Evolutionary conservation across 768 basidiomycete species (phyloP), one percentile per base, ranked within the genome.

Genomic region (Tephrocybe rancida): DNA sequence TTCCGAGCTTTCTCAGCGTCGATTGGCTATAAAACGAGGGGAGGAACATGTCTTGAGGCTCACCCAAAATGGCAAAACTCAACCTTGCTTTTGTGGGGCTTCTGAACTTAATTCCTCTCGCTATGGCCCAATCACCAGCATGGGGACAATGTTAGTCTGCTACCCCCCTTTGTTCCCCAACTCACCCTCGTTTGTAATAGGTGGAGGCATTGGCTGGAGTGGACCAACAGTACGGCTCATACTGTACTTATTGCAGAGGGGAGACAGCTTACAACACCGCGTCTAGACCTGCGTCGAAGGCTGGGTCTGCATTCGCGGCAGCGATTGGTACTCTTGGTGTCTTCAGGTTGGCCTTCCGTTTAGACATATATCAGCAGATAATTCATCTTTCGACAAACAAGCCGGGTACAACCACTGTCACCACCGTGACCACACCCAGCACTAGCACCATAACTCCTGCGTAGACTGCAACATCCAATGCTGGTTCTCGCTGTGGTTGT

Each of bases 401-500:
- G 30, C 30, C 30, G 7, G 37, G 5, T 18, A 10, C 37, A 38
- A 18, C n/a, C 37, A 32, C 30, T 32, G 6, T 13, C 7, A 32
- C 30, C 30, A 32, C 30, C 6, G 30, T 32, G 25, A 44, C 56
- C 14, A 51, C 57, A 5, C 46, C 61, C 16, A 44, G 54, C 24
- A 44, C 54, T 16, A 44, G 22, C 43, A 38, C 24, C 5, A 44
- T 34, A 24, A 2, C 43, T 19, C 14, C 43, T 34, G 10, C 43
- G 25, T 47, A 61, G 13, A 52, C 62, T n/a, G 47, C 63, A 2
- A 64, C 67, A 19, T 58, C 64, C 5, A 59, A 56, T 14, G 56
- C 58, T 25, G 73, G 71, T 2, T n/a, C 56, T 57, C 79, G 57
- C 84, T 79, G 6, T 82, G 80, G 66, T 74, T 83, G 78, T 77